Evolutionary conservation across 1,284 basidiomycete genomes (phyloP), one percentile per base, ranked within the genome.

Genomic region (Boletellus dicymbophilus): DNA sequence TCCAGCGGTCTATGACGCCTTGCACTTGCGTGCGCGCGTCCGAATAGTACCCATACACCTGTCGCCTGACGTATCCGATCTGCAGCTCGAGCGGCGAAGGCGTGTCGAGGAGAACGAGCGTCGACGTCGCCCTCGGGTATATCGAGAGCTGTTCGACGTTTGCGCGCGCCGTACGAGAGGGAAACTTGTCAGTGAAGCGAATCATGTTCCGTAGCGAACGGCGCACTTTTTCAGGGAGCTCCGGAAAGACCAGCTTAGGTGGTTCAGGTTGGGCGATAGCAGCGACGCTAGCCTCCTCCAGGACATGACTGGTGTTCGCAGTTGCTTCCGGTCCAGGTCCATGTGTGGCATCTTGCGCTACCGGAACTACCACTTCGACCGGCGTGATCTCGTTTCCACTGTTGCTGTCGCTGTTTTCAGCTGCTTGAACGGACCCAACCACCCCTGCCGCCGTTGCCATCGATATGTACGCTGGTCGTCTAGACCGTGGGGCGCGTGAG

Each of bases 1-100:
- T 90, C 92, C 92, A 95, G 54, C 74, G 77, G 21, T 82, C 80
- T 11, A 95, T 80, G 37, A 84, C 80, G 3, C 75, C 77, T 59
- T 92, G 88, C 33, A 93, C 83, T 43, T 81, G 77, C 1, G 75
- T 72, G 54, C 84, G 80, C 15, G 81, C 80, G 21, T 84, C 76
- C 8, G 68, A 62, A 60, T 85, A 80, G 6, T 78, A 76, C 2
- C 75, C 69, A 22, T 78, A 80, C 3, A 81, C 74, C 22, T 80
- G 71, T 55, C 80, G 75, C 49, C 93, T 79, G 7, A 76, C 82
- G 30, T 76, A 72, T 25, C 88, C 84, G 56, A 95, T 90, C 51
- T 83, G 80, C 34, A 75, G 73, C 61, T 92, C 84, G 37, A 95
- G 79, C 36, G 81, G 80, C 13, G 89, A 87, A 3, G 85, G 85